These are phyloP conservation scores for Metahyphopichia silvanorum DNA, from an alignment of 805 yeast genomes.

Conservation along the genomic window DNA sequence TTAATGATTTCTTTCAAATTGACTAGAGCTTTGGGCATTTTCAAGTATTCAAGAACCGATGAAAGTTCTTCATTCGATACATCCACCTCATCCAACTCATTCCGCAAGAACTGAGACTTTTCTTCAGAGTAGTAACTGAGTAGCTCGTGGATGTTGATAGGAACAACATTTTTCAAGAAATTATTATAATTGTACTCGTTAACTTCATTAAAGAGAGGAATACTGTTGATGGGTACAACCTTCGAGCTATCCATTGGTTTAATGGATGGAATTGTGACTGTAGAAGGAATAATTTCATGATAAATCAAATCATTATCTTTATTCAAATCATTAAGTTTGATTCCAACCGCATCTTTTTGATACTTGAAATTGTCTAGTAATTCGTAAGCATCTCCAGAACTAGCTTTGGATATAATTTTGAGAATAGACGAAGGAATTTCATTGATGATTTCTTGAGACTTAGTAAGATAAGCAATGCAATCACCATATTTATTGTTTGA, in stretches of 20 bases:
- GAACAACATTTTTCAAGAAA: constrained; percentile 76
- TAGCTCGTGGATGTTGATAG: constrained; percentile 82
- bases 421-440: constrained; percentile 27
- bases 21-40: constrained; percentile 64
- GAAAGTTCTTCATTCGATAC: constrained; percentile 74
- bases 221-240: constrained; percentile 49
- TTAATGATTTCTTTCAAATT: constrained; percentile 46
- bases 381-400: constrained; percentile 28
- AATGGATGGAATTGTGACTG: constrained; percentile 58
- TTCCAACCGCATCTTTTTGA: constrained; percentile 37
- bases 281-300: constrained; percentile 70
- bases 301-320: constrained; percentile 90
- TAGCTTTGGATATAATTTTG: constrained; percentile 19
- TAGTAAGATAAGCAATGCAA: constrained; percentile 62
- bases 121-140: constrained; percentile 87
- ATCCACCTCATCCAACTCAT: constrained; percentile 69
- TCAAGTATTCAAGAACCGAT: constrained; percentile 78
- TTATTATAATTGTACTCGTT: constrained; percentile 42
- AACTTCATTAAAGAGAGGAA: constrained; percentile 39
- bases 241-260: constrained; percentile 69
- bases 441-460: constrained; percentile 45
- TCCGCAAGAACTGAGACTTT: constrained; percentile 72
- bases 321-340: constrained; percentile 43
- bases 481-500: constrained; percentile 63
- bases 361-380: constrained; percentile 38